Evolutionary conservation across 306 rosid species (phyloP).

Genomic region (Inga oerstediana): DNA sequence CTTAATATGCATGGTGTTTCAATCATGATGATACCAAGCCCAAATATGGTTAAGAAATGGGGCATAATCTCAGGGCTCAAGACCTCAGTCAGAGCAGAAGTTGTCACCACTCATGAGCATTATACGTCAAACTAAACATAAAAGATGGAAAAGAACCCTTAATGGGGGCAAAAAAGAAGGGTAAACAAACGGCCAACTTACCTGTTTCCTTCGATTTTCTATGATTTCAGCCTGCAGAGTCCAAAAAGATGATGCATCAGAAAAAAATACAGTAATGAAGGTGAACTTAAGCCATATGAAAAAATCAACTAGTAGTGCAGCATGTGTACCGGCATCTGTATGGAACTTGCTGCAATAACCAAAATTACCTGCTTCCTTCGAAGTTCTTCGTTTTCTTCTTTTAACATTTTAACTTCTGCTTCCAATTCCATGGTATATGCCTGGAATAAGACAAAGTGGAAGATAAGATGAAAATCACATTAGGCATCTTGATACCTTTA

Average conservation of each 20-base stretch:
- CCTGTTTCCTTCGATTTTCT: constrained; percentile 87
- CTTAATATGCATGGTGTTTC: background rate
- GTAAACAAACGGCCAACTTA: constrained; percentile 40
- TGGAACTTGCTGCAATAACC: background rate
- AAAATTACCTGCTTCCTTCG: constrained; percentile 73
- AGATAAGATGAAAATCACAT: constrained; percentile 26
- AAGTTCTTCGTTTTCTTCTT: constrained; percentile 85
- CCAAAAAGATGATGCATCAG: constrained; percentile 31
- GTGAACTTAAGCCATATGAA: constrained; percentile 15
- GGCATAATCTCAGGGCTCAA: background rate
- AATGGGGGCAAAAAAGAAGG: background rate
- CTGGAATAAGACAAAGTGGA: constrained; percentile 50
- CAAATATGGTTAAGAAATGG: background rate
- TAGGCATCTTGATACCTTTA: constrained; percentile 17
- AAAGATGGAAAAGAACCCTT: constrained; percentile 14
- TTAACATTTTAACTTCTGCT: constrained; percentile 86
- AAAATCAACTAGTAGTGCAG: background rate
- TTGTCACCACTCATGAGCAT: background rate
- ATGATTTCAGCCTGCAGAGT: constrained; percentile 70
- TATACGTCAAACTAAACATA: constrained; percentile 13
- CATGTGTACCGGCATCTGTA: background rate
- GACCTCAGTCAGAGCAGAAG: background rate
- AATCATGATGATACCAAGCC: constrained; percentile 16
- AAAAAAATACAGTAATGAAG: background rate
- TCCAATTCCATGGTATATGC: constrained; percentile 96